Conservation (phyloP, 2,329 filamentous ascomycete species). For the Zelopaecilomyces penicillatus region DNA sequence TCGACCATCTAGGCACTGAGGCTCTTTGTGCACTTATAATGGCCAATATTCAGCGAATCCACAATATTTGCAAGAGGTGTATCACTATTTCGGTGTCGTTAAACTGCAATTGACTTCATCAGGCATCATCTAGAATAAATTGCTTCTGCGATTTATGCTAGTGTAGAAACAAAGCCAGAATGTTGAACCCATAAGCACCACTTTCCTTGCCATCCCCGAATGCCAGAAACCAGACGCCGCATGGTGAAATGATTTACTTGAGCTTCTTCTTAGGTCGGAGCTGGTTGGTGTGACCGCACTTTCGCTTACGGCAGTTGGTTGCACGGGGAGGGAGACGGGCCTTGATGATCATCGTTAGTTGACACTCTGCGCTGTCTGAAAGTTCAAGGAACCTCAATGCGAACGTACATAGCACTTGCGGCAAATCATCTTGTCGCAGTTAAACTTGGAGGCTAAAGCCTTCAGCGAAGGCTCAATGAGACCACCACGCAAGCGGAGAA, state of each 20-base stretch:
- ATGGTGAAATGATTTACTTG: slow-evolving; percentile 50
- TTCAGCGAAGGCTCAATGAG: slow-evolving; percentile 99
- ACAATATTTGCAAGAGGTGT: too few relatives aligned
- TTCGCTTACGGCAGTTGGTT: slow-evolving; percentile 99
- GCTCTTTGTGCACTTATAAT: too few relatives aligned
- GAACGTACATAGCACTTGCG: slow-evolving; percentile 98
- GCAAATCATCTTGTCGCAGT: slow-evolving; percentile 99
- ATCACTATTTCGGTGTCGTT: too few relatives aligned
- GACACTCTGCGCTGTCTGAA: not conserved
- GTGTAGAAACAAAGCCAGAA: slow-evolving; percentile 31
- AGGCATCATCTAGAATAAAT: slow-evolving; percentile 29
- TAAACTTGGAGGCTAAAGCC: slow-evolving; percentile 97
- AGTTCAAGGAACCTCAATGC: not conserved
- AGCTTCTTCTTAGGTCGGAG: slow-evolving; percentile 99
- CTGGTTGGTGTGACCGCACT: slow-evolving; percentile 99
- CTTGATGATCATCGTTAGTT: slow-evolving; percentile 21
- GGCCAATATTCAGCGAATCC: too few relatives aligned
- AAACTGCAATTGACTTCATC: slow-evolving; percentile 12
- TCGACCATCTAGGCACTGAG: not conserved
- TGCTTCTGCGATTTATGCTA: slow-evolving; percentile 32
- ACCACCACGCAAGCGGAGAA: slow-evolving; percentile 97
- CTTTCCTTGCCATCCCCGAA: slow-evolving; percentile 29
- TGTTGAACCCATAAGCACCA: slow-evolving; percentile 27
- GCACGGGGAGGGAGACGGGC: slow-evolving; percentile 91
- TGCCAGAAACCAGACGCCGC: slow-evolving; percentile 39